Percentiles rank a stretch among this genome's conserved stretches.
Conservation (phyloP, 805 yeast genomes). For the Starmerella geochares region DNA sequence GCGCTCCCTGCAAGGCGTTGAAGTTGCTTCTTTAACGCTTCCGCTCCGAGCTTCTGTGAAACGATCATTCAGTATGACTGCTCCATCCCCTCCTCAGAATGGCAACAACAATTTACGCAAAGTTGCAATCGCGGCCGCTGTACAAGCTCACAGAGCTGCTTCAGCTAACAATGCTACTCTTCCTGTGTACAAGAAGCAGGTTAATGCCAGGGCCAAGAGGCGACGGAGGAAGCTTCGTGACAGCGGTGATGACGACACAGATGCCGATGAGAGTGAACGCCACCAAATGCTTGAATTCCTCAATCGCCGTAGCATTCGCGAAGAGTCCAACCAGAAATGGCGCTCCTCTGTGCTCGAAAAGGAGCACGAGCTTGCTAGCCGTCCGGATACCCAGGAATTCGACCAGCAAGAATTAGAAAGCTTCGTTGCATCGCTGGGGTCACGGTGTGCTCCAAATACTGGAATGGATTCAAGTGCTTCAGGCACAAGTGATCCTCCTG, state of each 20-base stretch:
- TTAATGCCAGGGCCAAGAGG: neutral
- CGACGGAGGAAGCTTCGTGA: neutral
- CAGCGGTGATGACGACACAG: neutral
- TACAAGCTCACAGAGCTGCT: neutral
- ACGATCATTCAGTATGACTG: neutral
- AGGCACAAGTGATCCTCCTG: too few relatives aligned
- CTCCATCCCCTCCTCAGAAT: too few relatives aligned
- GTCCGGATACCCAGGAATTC: constrained; percentile 1
- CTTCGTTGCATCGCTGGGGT: too few relatives aligned
- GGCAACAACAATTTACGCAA: neutral
- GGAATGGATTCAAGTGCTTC: too few relatives aligned
- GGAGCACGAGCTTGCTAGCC: neutral
- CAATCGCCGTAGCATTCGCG: constrained; percentile 1
- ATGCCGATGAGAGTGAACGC: constrained; percentile 6
- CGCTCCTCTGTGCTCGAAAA: neutral
- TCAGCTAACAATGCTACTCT: neutral
- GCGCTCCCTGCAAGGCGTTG: constrained; percentile 10
- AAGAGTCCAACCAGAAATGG: neutral
- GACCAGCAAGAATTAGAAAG: neutral
- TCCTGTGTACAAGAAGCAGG: neutral
- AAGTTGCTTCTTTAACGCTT: neutral
- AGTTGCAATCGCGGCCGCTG: neutral
- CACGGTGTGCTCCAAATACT: too few relatives aligned
- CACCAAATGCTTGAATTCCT: constrained; percentile 4
- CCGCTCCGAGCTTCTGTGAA: neutral